phyloP scores from a whole-genome alignment of 176 grass and related monocot species.

The Eragrostis curvula region DNA sequence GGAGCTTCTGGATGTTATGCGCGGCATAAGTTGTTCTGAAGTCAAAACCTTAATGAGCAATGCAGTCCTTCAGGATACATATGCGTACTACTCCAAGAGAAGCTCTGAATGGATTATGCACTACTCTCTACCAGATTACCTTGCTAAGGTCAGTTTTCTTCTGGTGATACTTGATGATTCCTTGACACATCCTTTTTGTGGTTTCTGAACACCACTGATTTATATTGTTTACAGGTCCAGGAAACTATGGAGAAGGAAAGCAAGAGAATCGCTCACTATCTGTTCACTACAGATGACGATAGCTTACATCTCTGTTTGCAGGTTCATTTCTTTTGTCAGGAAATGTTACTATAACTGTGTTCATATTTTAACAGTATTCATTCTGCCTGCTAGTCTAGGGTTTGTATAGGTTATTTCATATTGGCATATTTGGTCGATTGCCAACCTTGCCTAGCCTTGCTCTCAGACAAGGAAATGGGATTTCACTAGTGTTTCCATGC shows the following conservation, averaged over 20 bases:
- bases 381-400: background rate
- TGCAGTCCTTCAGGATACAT: slow-evolving; percentile 50
- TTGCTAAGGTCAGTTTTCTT: slow-evolving; percentile 51
- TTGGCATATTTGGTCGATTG: background rate
- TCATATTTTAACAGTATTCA: background rate
- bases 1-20: slow-evolving; percentile 42
- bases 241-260: slow-evolving; percentile 56
- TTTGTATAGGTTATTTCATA: background rate
- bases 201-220: slow-evolving; percentile 19
- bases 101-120: slow-evolving; percentile 56
- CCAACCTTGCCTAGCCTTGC: background rate
- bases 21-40: slow-evolving; percentile 52
- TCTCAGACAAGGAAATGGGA: slow-evolving; percentile 2
- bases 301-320: slow-evolving; percentile 43
- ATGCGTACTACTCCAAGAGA: slow-evolving; percentile 53
- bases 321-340: slow-evolving; percentile 35
- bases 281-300: slow-evolving; percentile 29
- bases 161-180: background rate
- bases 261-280: slow-evolving; percentile 43
- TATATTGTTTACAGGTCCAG: slow-evolving; percentile 48
- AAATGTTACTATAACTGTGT: background rate
- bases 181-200: background rate
- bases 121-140: slow-evolving; percentile 58
- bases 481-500: background rate
- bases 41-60: slow-evolving; percentile 41